A percentile compares a stretch with the other conserved stretches of the same genome.
These are phyloP conservation scores for Ramularia endophylla DNA, from an alignment of 2,329 filamentous ascomycete genomes.

Conservation along the genomic window DNA sequence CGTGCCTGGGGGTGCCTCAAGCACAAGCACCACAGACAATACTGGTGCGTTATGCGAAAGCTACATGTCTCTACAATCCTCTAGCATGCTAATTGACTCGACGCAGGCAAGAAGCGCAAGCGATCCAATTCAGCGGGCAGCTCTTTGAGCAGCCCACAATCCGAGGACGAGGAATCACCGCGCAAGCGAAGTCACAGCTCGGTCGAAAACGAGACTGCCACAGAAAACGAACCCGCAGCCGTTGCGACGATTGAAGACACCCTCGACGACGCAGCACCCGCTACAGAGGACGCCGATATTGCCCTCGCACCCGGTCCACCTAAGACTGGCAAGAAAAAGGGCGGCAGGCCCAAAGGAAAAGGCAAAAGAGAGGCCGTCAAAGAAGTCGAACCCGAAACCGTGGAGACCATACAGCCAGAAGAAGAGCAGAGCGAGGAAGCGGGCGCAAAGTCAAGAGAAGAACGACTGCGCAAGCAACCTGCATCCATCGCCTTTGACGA, in stretches of 20 bases:
- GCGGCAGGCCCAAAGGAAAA: conserved; percentile 19
- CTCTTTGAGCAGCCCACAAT: conserved; percentile 33
- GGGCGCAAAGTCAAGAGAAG: conserved; percentile 47
- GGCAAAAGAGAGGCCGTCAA: conserved; percentile 27
- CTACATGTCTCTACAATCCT: too few species aligned
- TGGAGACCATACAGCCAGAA: conserved; percentile 14
- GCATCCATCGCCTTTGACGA: conserved; percentile 47
- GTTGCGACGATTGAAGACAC: conserved; percentile 17
- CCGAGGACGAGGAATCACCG: conserved; percentile 30
- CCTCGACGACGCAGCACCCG: conserved; percentile 36
- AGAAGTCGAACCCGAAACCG: conserved; percentile 15
- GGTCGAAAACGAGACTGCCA: conserved; percentile 10
- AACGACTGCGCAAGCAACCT: conserved; percentile 37
- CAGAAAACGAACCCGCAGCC: conserved; percentile 27
- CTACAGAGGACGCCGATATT: conserved; percentile 25
- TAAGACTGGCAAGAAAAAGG: conserved; percentile 40
- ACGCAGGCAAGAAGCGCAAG: conserved; percentile 39
- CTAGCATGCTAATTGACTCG: not conserved
- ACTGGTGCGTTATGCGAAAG: conserved; percentile 15
- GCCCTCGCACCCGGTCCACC: conserved; percentile 23
- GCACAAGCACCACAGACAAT: conserved; percentile 26
- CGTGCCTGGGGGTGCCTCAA: conserved; percentile 26
- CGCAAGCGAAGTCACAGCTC: conserved; percentile 29
- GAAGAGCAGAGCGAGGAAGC: conserved; percentile 24
- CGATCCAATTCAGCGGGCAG: conserved; percentile 37